Base-by-base conservation (phyloP, 108 stramenopile species). In the Parmales sp. region DNA sequence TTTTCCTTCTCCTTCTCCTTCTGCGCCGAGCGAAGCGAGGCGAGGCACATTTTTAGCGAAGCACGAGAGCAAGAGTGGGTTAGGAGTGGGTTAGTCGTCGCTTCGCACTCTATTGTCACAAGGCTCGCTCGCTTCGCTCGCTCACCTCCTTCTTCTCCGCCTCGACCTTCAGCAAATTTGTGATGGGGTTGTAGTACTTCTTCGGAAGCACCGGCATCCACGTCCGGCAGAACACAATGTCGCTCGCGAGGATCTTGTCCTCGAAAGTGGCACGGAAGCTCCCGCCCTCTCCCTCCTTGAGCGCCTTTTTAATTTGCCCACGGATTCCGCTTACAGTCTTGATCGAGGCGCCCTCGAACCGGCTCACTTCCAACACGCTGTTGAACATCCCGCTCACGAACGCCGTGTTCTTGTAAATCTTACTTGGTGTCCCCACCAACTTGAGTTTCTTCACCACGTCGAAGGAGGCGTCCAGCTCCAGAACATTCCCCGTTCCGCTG, bases 381-480 rank as follows among this genome's bases (percentile, higher is more conserved):
- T 95, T 97, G 85, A 99, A 99, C 96, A 99, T 97, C 26, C 95
- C 98, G n/a, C 91, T 84, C 75, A 98, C 83, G 77, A 96, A 96
- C 1, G 98, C 96, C 4, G 96, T 95, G 72, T 97, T 97, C 67
- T 88, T 86, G 85, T 87, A 94, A 38, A 99, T 93, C 78, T 98
- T 97, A 37, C 78, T 79, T 0, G 98, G 96, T 1, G 92, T 88
- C 22, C 98, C 98, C 6, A 97, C 94, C 19, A 99, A 88, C 78
- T 98, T 99, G 64, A 99, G 84, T 78, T 99, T 99, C 77, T 99
- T 99, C 66, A 96, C 93, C 29, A 97, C 83, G 51, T 88, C 80
- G 65, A 93, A 93, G 28, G 88, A 88, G 29, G 89, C 88, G 76
- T 96, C 88, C 20, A 94, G 87, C 73, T 99, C 95, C 48, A 98